Conservation (phyloP, 257 asterid genomes). For the Jaltomata sinuosa region DNA sequence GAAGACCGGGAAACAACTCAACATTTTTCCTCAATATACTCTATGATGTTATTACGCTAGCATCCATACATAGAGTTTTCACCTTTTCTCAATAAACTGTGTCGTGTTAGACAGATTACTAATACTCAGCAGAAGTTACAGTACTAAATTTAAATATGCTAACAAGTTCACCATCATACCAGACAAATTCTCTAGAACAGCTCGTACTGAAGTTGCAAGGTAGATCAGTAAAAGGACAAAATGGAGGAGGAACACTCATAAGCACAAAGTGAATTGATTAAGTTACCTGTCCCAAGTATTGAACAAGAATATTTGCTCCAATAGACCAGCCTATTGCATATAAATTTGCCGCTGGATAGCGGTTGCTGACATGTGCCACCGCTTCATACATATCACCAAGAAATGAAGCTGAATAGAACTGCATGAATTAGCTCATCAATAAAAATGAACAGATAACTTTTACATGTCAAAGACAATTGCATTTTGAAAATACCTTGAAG, state of each 20-base stretch:
- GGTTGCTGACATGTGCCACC: slow-evolving; percentile 51
- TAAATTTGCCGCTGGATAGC: slow-evolving; percentile 68
- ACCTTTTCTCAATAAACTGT: neutral
- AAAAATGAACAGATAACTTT: neutral
- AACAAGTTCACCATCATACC: neutral
- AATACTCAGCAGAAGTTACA: neutral
- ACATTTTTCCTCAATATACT: neutral
- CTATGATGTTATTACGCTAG: neutral
- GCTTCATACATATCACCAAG: slow-evolving; percentile 85
- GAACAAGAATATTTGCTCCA: slow-evolving; percentile 94
- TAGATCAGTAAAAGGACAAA: neutral
- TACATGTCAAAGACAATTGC: neutral
- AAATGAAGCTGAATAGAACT: slow-evolving; percentile 98
- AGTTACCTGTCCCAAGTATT: slow-evolving; percentile 77
- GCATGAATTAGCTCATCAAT: slow-evolving; percentile 24
- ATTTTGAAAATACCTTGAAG: neutral
- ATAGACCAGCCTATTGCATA: slow-evolving; percentile 97
- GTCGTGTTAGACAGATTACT: neutral
- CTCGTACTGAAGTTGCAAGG: neutral
- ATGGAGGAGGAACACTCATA: neutral
- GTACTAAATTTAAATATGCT: neutral
- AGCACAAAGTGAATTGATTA: neutral
- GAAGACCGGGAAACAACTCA: neutral
- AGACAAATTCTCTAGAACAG: neutral
- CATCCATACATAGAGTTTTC: neutral